Base-by-base conservation (phyloP, 2,329 filamentous ascomycete genomes). In the Fusarium poae region DNA sequence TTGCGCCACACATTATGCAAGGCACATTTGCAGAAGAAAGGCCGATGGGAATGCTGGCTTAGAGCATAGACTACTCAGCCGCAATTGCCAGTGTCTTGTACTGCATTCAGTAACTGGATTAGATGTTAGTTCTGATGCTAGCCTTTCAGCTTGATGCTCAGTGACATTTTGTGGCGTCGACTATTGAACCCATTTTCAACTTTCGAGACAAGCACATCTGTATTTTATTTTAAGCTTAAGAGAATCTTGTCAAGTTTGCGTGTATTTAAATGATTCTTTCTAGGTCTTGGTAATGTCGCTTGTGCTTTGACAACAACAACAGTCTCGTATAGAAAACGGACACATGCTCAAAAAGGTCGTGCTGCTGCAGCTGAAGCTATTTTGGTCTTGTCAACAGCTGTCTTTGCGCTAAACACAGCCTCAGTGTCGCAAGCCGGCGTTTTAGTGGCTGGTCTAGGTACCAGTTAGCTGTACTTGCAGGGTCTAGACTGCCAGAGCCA, bases 401-500 rank as follows among this genome's bases (percentile, higher is more conserved):
- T 21, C 45, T 49, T 46, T 29, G 30, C 35, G 60, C 50, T 45
- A 62, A 57, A 53, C 62, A 70, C 49, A 55, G 66, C 66, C 66
- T 42, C 27, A 45, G 13, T 45, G 18, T 44, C 25, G 32, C 27
- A 40, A 37, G 42, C 25, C 50, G 30, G 50, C 32, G 21, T 20
- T 40, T 48, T 45, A 67, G 57, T 67, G 66, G 66, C 53, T 67
- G 44, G 29, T 35, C 48, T 62, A 60, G 46, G 23, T 42, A 27
- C 25, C 34, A 56, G 52, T 39, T 20, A 21, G 54, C 39, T 62
- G 46, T 50, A 37, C 46, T 37, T 43, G 21, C 21, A 54, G 29
- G 51, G 66, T 45, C 66, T 67, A 45, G 66, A 58, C 51, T 57
- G 48, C 54, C 60, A 53, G 48, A 65, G 66, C 57, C 63, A 67